phyloP scores from a whole-genome alignment of 306 rosid species.

The Sophora flavescens region DNA sequence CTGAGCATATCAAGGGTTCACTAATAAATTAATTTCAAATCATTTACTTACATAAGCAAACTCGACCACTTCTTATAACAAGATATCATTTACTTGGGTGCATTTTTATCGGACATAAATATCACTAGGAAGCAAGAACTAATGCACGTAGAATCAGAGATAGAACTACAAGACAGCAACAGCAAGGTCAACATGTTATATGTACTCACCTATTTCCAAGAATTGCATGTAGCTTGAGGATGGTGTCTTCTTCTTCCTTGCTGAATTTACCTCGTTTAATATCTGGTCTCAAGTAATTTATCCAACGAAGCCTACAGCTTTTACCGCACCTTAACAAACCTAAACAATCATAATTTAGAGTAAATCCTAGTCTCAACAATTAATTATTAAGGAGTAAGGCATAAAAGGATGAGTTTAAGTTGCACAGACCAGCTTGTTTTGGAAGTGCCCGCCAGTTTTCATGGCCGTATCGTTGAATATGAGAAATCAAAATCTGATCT shows the following conservation, averaged over 20 bases:
- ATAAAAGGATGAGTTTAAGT: conserved; percentile 6
- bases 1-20: conserved; percentile 46
- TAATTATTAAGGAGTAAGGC: neutral
- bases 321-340: conserved; percentile 88
- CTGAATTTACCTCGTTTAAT: conserved; percentile 85
- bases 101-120: neutral
- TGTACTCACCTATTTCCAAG: conserved; percentile 75
- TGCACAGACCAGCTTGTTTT: conserved; percentile 71
- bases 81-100: neutral
- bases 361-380: neutral
- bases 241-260: conserved; percentile 69
- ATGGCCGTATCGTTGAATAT: conserved; percentile 64
- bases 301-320: conserved; percentile 92
- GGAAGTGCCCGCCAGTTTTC: conserved; percentile 95
- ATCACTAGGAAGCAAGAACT: neutral
- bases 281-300: conserved; percentile 80
- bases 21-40: neutral
- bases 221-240: conserved; percentile 62
- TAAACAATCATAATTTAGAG: conserved; percentile 35
- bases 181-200: conserved; percentile 3
- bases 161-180: neutral
- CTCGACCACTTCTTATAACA: neutral
- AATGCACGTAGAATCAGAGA: neutral
- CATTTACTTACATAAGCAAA: neutral
- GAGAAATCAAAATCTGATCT: conserved; percentile 67